Evolutionary conservation across 2,329 filamentous ascomycete genomes (phyloP), one percentile per base, ranked within the genome.

Genomic region (Dactylonectria macrodidyma): DNA sequence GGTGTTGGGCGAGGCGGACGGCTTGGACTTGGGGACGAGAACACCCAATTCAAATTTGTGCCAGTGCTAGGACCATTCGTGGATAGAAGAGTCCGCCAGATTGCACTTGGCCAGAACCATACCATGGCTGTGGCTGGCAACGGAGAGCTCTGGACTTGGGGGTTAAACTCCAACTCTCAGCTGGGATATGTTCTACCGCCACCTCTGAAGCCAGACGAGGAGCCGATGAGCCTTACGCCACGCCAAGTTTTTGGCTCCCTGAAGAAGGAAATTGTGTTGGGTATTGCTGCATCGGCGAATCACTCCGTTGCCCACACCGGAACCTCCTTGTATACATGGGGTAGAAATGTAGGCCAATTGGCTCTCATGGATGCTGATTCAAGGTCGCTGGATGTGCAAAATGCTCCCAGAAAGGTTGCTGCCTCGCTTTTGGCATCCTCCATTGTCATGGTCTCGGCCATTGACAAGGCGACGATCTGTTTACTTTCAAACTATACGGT

Each of bases 131-230:
- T 98, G 6, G 93, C 93, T 3, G 91, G 91, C n/a, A 87, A 91
- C 60, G 95, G 96, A n/a, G 94, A 97, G 73, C 89, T 97, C 6
- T 97, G 94, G 85, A 96, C 94, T 1, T 99, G 96, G 96, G 96
- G 96, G 8, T 93, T 92, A 71, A 98, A 98, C 75, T 90, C 88
- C 8, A 91, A 90, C 77, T 94, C 92, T 1, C 95, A 98, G 78
- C 86, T 99, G 14, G 96, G 96, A 5, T 98, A 97, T 78, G 84
- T 88, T 19, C 84, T 97, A 16, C 94, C 95, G 9, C 80, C 86
- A 16, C 88, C 91, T 2, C 80, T 84, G 9, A 87, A 90, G 72
- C 88, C 89, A 60, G 94, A 97, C 59, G 93, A 98, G 74, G 93
- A 96, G 66, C 92, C 95, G 0, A 92, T 96, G 73, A 95, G 95